Base-by-base conservation (phyloP, 306 rosid species). In the Dalbergia oliveri region DNA sequence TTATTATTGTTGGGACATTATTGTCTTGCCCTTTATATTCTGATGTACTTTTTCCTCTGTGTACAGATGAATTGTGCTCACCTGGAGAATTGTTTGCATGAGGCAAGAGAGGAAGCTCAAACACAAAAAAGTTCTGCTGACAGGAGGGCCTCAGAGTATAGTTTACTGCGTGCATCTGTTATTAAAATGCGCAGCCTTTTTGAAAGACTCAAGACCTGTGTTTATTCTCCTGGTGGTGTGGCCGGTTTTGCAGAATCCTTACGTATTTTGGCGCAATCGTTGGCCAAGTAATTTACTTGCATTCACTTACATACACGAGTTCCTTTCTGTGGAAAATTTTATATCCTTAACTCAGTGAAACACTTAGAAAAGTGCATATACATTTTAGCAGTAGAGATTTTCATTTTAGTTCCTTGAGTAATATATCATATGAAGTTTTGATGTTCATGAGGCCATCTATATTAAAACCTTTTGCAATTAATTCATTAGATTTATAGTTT, bases 41-140 rank as follows among this genome's bases (percentile, higher is more conserved):
- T 73, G 57, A 84, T 77, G 68, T 26, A 23, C 23, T 18, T 65
- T 60, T 60, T 65, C 77, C 69, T 65, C 72, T 75, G 63, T 39
- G 69, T 56, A 67, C 92, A 96, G 99, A 89, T 96, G 98, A 96
- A 96, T 82, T 96, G 99, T 87, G 99, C 93, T 73, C 98, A 93
- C 85, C 78, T 96, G 87, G 99, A 96, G 88, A 96, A 91, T 78
- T 93, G 97, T 80, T 84, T 96, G 87, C 98, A 96, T 51, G 99
- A 93, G 79, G 99, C 99, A 64, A 94, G 99, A 86, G 98, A 96
- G 89, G 99, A 96, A 88, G 99, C 98, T 79, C 99, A 96, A 80
- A 93, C 98, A 34, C 97, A 96, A 88, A 97, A 89, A 78, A 93
- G 98, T 85, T 94, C 98, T 31, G 97, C 99, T 77, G 97, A 92